Base-by-base conservation (phyloP, 129 eudicot species). In the Tanacetum coccineum region DNA sequence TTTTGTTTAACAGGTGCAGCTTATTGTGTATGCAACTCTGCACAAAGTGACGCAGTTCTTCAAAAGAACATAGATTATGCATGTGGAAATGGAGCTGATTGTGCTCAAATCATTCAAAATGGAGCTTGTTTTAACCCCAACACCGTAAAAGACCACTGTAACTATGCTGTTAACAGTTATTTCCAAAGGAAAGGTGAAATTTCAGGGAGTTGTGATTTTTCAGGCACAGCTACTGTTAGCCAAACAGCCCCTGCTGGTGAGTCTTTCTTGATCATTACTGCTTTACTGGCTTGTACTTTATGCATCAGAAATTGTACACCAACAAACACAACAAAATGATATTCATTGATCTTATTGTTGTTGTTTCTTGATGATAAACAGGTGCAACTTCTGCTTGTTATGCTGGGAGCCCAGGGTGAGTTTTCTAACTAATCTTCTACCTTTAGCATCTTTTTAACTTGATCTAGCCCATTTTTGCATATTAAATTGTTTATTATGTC, bases 11-110 rank as follows among this genome's bases (percentile, higher is more conserved):
- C 76, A 88, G 98, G 78, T 80, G 96, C 91, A 30, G 52, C 52
- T 53, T 92, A 85, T 60, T 92, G 98, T 69, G 26, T 92, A 9
- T 92, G 98, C 56, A 92, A 81, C 45, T 61, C 62, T 68, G 85
- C 80, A 54, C 3, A 71, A 47, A 30, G 82, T 66, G 95, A 86
- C 30, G 2, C 75, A 10, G 79, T 66, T 30, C 84, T 81, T 21
- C 95, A 88, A 72, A 86, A 79, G 76, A 76, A 62, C 80, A 93
- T 93, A 74, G 96, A 93, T 68, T 93, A 79, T 63, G 99, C 96
- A 15, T 93, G 99, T 81, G 97, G 89, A 74, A 68, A 71, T 72
- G 93, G 96, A 40, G 97, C 96, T 74, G 90, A 85, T 73, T 91
- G 97, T 64, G 4, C 93, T 9, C 63, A 64, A 45, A 91, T 91